A percentile compares a stretch with the other conserved stretches of the same genome.
Evolutionary conservation across 805 yeast genomes (phyloP).

Genomic region (Candida nonsorbophila): DNA sequence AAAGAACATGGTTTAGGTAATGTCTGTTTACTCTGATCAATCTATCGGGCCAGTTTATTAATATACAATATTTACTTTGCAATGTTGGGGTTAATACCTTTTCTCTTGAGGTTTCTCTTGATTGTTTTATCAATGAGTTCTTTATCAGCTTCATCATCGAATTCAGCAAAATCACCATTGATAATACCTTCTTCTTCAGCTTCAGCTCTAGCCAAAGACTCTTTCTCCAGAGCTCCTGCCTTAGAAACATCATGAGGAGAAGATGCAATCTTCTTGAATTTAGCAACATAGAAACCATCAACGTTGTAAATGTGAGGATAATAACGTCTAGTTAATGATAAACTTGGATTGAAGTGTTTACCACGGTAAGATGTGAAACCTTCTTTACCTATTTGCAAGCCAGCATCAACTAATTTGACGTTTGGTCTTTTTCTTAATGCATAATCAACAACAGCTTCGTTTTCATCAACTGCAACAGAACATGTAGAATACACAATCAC

Average conservation of each 20-base stretch:
- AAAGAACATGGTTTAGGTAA: slow-evolving; percentile 84
- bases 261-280: slow-evolving; percentile 85
- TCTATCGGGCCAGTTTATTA: no score
- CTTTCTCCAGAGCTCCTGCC: slow-evolving; percentile 87
- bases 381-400: slow-evolving; percentile 88
- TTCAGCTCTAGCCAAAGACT: slow-evolving; percentile 73
- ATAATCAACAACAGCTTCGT: slow-evolving; percentile 97
- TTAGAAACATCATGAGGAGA: slow-evolving; percentile 80
- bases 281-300: slow-evolving; percentile 97
- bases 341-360: slow-evolving; percentile 73
- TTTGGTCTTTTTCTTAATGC: slow-evolving; percentile 95
- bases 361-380: slow-evolving; percentile 95
- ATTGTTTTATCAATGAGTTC: slow-evolving; percentile 65
- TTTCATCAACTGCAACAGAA: slow-evolving; percentile 97
- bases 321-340: slow-evolving; percentile 85
- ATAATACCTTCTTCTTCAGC: slow-evolving; percentile 78
- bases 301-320: slow-evolving; percentile 98
- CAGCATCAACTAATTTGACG: slow-evolving; percentile 89
- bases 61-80: slow-evolving; percentile 12
- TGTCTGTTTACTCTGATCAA: slow-evolving; percentile 19
- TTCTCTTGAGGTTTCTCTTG: slow-evolving; percentile 58
- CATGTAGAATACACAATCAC: slow-evolving; percentile 95
- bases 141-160: slow-evolving; percentile 72
- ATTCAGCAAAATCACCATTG: slow-evolving; percentile 79
- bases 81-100: slow-evolving; percentile 65